Percentiles rank a stretch among this genome's conserved stretches.
Conservation (phyloP, 2,329 filamentous ascomycete species). For the Cordyceps tenuipes region DNA sequence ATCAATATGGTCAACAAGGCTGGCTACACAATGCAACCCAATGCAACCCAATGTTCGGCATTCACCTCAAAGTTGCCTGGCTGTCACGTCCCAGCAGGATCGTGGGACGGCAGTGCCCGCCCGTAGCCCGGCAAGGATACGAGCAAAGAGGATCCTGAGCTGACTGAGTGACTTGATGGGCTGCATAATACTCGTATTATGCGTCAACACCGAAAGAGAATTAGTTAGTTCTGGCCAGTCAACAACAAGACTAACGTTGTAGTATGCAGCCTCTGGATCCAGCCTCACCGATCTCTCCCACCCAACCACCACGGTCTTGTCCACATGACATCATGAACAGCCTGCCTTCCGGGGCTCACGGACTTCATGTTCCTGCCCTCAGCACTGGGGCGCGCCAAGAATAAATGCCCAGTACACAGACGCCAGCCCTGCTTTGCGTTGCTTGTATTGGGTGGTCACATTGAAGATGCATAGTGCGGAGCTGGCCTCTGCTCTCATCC, state of each 20-base stretch:
- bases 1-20: background rate
- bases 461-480: background rate
- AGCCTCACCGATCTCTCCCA: constrained; percentile 7
- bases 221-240: background rate
- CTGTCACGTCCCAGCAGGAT: background rate
- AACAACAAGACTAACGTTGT: background rate
- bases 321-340: constrained; percentile 1
- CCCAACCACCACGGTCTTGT: background rate
- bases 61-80: background rate
- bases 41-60: background rate
- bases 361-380: background rate
- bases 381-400: background rate
- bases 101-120: background rate
- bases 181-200: background rate
- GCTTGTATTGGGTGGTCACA: background rate
- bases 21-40: background rate
- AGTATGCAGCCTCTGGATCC: background rate
- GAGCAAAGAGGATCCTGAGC: background rate
- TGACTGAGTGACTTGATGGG: background rate
- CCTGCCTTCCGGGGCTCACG: background rate
- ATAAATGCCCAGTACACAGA: background rate
- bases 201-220: background rate
- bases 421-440: background rate
- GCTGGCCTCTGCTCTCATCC: background rate
- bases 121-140: background rate